A percentile compares a stretch with the other conserved stretches of the same genome.
Conservation (phyloP, 768 basidiomycete species). For the Hygrophorus russula region DNA sequence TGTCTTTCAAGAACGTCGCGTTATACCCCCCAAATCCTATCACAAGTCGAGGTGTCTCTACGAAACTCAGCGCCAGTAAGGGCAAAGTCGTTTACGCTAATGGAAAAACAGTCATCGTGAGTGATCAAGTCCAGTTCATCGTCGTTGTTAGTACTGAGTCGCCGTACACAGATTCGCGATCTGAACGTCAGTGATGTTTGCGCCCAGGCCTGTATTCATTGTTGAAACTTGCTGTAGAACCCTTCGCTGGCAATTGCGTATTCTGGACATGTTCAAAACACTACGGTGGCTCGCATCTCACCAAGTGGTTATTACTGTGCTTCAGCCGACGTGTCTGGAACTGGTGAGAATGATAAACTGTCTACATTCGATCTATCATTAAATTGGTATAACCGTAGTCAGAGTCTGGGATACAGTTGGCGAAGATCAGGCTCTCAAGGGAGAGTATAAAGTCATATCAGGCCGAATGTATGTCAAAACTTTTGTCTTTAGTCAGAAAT, state of each 20-base stretch:
- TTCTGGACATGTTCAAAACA: conserved; percentile 69
- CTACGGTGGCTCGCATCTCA: conserved; percentile 85
- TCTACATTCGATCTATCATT: background rate
- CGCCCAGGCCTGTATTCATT: background rate
- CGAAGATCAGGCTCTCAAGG: conserved; percentile 73
- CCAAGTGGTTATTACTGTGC: conserved; percentile 95
- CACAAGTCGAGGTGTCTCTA: conserved; percentile 56
- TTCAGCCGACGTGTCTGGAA: conserved; percentile 75
- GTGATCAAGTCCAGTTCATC: conserved; percentile 18
- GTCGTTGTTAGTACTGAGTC: background rate
- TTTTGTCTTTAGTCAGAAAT: background rate
- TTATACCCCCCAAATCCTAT: conserved; percentile 60
- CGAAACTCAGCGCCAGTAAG: conserved; percentile 63
- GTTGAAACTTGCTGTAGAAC: conserved; percentile 34
- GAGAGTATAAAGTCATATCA: conserved; percentile 64
- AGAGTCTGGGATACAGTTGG: conserved; percentile 91
- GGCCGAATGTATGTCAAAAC: conserved; percentile 51
- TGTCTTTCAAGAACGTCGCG: conserved; percentile 38
- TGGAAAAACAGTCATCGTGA: conserved; percentile 75
- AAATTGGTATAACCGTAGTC: conserved; percentile 29
- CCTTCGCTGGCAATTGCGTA: conserved; percentile 54
- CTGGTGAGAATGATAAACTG: conserved; percentile 36
- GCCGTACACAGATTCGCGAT: conserved; percentile 57
- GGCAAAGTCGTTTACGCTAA: conserved; percentile 82
- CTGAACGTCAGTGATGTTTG: conserved; percentile 43